These are phyloP conservation scores for Thymus mandschuricus DNA, from an alignment of 257 asterid species.

Conservation along the genomic window DNA sequence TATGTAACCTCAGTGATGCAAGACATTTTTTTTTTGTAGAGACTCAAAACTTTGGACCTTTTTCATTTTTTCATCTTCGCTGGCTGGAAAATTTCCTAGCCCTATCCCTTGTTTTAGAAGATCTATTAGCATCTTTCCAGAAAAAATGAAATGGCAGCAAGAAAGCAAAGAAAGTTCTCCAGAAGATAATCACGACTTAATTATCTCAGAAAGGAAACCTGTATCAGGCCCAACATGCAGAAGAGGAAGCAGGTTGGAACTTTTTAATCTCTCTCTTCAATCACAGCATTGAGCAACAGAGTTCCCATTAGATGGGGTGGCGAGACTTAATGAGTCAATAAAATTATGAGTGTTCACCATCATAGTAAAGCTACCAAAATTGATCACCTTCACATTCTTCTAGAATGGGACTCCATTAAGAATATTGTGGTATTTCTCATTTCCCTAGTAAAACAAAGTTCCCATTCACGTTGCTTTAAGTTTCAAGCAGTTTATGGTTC, in stretches of 20 bases:
- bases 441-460: slow-evolving; percentile 6
- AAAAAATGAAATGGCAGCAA: slow-evolving; percentile 8
- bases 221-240: background rate
- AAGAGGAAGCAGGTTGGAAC: background rate
- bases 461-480: slow-evolving; percentile 11
- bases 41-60: slow-evolving; percentile 11
- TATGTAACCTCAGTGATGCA: slow-evolving; percentile 23
- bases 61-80: slow-evolving; percentile 3
- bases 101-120: background rate
- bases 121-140: slow-evolving; percentile 22
- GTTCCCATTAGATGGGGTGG: background rate
- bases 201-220: slow-evolving; percentile 7
- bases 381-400: background rate
- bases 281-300: slow-evolving; percentile 15
- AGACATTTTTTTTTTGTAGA: slow-evolving; percentile 1
- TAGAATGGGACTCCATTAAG: background rate
- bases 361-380: background rate
- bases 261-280: background rate
- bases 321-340: background rate
- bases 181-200: slow-evolving; percentile 3
- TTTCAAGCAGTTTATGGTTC: slow-evolving; percentile 14
- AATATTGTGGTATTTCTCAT: background rate
- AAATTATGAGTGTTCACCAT: background rate
- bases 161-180: slow-evolving; percentile 20
- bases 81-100: slow-evolving; percentile 19